Conservation (phyloP, 805 yeast species). For the Zygosaccharomyces gambellarensis region DNA sequence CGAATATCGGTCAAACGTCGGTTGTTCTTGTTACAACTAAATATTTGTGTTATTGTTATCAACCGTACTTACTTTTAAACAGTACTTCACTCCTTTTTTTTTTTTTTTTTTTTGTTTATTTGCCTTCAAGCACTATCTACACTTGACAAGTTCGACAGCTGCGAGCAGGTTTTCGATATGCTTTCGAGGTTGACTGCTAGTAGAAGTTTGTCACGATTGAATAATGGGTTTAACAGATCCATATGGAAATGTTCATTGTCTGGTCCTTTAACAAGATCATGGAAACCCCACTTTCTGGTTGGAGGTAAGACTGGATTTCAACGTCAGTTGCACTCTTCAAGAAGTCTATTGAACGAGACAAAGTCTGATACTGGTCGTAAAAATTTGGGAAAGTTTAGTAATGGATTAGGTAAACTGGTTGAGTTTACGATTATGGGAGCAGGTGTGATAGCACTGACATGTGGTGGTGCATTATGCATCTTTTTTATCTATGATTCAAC, state of each 20-base stretch:
- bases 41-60: too few relatives aligned
- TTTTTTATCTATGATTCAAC: constrained; percentile 64
- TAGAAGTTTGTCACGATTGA: background rate
- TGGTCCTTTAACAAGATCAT: background rate
- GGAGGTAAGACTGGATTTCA: background rate
- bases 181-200: constrained; percentile 3
- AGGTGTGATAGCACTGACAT: constrained; percentile 43
- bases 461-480: constrained; percentile 40
- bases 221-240: background rate
- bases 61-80: too few relatives aligned
- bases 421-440: constrained; percentile 36
- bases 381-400: constrained; percentile 8
- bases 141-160: background rate
- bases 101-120: too few relatives aligned
- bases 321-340: constrained; percentile 7
- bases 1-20: too few relatives aligned
- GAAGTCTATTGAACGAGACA: constrained; percentile 2
- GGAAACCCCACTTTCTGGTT: background rate
- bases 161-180: background rate
- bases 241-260: background rate
- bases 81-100: too few relatives aligned
- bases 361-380: background rate
- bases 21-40: too few relatives aligned
- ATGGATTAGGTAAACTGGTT: constrained; percentile 32
- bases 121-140: background rate